phyloP scores from a whole-genome alignment of 345 rosid species.

The Citrus hindsii region DNA sequence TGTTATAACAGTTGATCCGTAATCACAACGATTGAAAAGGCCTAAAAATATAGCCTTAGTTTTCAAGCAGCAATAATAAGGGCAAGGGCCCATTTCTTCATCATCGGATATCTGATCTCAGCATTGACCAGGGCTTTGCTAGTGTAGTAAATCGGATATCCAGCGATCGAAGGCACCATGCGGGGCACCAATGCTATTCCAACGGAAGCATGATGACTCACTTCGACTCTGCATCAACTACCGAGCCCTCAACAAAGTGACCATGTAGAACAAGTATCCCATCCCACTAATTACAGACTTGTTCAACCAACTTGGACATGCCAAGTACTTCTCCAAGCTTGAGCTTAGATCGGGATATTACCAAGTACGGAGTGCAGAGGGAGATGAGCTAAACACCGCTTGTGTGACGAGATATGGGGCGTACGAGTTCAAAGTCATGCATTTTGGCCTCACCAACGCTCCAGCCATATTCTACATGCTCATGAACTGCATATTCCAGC shows the following conservation, averaged over 20 bases:
- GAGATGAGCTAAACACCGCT: not conserved
- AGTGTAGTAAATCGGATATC: too few species aligned
- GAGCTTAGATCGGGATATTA: not conserved
- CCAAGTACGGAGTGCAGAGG: not conserved
- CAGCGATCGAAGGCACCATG: not conserved
- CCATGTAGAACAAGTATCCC: rapidly evolving
- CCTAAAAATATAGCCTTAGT: too few species aligned
- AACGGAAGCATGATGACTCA: not conserved
- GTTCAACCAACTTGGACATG: not conserved
- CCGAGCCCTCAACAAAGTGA: not conserved
- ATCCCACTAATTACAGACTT: not conserved
- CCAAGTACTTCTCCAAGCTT: not conserved
- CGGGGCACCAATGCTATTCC: rapidly evolving
- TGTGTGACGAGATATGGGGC: not conserved
- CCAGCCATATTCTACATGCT: too few species aligned
- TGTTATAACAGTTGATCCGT: too few species aligned
- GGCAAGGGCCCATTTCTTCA: too few species aligned
- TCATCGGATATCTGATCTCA: too few species aligned
- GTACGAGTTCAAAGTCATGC: not conserved
- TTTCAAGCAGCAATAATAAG: too few species aligned
- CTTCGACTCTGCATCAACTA: not conserved
- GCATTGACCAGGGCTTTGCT: too few species aligned
- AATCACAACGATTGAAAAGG: too few species aligned
- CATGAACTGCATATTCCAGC: too few species aligned
- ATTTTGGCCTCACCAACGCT: not conserved